Evolutionary conservation across 441 rosid genomes (phyloP).

Genomic region (Jatropha podagrica): DNA sequence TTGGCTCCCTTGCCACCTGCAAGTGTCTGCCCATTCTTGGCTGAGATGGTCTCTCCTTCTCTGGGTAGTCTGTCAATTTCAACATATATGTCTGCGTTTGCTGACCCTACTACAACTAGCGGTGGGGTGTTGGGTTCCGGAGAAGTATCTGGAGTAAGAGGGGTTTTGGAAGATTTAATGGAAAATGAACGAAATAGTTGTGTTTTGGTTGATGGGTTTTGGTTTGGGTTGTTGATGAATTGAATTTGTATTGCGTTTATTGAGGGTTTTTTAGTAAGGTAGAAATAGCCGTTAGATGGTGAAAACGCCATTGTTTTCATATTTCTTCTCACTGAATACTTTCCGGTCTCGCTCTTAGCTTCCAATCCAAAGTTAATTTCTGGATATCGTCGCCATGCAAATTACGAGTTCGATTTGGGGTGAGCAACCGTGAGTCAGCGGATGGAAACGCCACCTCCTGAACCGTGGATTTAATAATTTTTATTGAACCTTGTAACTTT

Average conservation of each 20-base stretch:
- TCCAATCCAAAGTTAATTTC: too few relatives aligned
- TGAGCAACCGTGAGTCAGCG: too few relatives aligned
- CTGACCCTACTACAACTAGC: constrained; percentile 83
- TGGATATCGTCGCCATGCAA: too few relatives aligned
- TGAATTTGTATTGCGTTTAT: constrained; percentile 21
- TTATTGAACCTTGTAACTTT: too few relatives aligned
- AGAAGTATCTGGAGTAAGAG: neutral
- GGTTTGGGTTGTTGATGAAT: constrained; percentile 1
- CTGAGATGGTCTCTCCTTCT: constrained; percentile 82
- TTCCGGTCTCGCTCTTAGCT: too few relatives aligned
- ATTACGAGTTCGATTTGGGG: too few relatives aligned
- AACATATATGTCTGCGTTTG: constrained; percentile 80
- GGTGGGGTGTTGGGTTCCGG: constrained; percentile 39
- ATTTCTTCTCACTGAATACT: neutral
- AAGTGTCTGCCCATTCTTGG: constrained; percentile 67
- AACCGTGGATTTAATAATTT: too few relatives aligned
- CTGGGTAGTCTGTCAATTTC: constrained; percentile 75
- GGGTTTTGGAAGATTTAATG: constrained; percentile 29
- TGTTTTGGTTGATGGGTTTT: constrained; percentile 21
- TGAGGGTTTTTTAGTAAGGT: constrained; percentile 15
- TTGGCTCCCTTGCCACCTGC: constrained; percentile 95
- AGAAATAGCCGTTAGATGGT: constrained; percentile 32
- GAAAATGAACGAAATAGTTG: constrained; percentile 39
- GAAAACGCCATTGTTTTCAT: constrained; percentile 46
- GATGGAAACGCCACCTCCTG: too few relatives aligned